Base-by-base conservation (phyloP, 2,329 filamentous ascomycete species). In the Cercospora brassicicola region DNA sequence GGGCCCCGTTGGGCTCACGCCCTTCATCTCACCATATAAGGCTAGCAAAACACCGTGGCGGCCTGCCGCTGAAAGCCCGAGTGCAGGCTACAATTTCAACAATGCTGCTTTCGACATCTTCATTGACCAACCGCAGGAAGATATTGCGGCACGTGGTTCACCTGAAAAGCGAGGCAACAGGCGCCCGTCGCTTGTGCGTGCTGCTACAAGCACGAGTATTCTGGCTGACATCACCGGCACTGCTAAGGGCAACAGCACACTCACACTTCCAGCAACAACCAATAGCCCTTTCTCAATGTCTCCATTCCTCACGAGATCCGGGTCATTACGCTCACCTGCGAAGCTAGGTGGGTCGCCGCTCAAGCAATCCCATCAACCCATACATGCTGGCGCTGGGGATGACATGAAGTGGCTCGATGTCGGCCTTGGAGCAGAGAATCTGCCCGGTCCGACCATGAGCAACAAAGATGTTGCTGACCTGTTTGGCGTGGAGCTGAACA, bases 111-210 rank as follows among this genome's bases (percentile, higher is more conserved):
- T 90, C 73, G 88, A 91, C 74, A 87, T 91, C 60, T 91, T 90
- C 73, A 76, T 78, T 59, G 77, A 79, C 60, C 72, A 73, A 18
- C 75, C 74, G 7, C 73, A 77, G 8, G 76, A 77, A 30, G 77
- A 79, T 33, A 82, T 84, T 69, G 81, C 83, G 7, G 79, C 82
- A 6, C 84, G 85, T 36, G 87, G 89, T 2, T 92, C 90, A 10
- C 91, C 91, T 0, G 81, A 88, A 67, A 92, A 92, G 81, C 86
- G 85, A 65, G 86, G 87, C 3, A 82, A 80, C 8, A 88, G 89
- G 72, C 84, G 85, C 33, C 84, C 85, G 62, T 86, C 88, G 56
- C 78, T 90, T 15, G 89, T 90, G 72, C 87, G 90, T 68, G 86
- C 89, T 6, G 84, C 84, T 55, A 84, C 83, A 13, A 90, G 89